phyloP scores from a whole-genome alignment of 257 asterid genomes.

The Cinchona pubescens region DNA sequence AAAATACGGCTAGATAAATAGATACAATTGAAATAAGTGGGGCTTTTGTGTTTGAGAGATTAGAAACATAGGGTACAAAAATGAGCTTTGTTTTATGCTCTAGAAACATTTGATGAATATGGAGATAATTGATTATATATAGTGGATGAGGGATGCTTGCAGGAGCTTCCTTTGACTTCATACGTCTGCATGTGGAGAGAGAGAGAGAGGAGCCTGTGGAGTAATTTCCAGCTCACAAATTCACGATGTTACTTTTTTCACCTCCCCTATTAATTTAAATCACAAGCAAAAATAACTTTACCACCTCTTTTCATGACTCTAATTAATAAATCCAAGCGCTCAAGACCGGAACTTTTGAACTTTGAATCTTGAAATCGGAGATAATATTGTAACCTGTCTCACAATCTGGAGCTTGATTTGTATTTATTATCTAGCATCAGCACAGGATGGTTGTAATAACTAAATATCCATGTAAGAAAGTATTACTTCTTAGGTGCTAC shows the following conservation, averaged over 20 bases:
- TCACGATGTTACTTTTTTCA: conserved; percentile 17
- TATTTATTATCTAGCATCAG: not conserved
- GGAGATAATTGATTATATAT: conserved; percentile 17
- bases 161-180: conserved; percentile 38
- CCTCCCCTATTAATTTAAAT: conserved; percentile 62
- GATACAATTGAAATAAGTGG: not conserved
- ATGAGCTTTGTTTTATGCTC: conserved; percentile 12
- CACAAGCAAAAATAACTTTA: conserved; percentile 62
- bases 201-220: conserved; percentile 68
- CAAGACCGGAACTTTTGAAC: conserved; percentile 32
- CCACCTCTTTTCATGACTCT: conserved; percentile 76
- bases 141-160: conserved; percentile 17
- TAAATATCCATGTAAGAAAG: not conserved
- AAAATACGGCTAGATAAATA: not conserved
- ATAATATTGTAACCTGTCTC: too few species aligned
- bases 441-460: not conserved
- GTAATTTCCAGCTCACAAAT: conserved; percentile 61
- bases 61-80: conserved; percentile 21
- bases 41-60: conserved; percentile 1
- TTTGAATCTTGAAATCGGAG: conserved; percentile 43
- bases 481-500: not conserved
- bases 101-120: conserved; percentile 17
- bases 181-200: conserved; percentile 13
- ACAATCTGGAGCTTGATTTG: conserved; percentile 2
- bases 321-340: conserved; percentile 57